Evolutionary conservation across 306 rosid species (phyloP).

Genomic region (Amphicarpaea edgeworthii): DNA sequence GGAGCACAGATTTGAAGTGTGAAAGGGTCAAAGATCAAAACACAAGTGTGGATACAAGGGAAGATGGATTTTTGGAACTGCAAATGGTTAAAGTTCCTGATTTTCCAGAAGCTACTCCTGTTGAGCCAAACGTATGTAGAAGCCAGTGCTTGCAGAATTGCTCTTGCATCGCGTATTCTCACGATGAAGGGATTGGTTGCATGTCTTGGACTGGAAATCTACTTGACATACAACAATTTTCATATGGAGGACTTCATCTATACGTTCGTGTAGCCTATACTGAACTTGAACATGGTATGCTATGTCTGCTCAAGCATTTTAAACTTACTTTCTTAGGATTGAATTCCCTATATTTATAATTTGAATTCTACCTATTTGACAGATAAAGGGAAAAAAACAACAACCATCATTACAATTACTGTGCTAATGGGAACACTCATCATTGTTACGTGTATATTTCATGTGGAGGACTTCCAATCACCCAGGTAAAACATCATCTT

Average conservation of each 20-base stretch:
- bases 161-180: slow-evolving; percentile 39
- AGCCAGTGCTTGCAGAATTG: slow-evolving; percentile 46
- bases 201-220: slow-evolving; percentile 41
- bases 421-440: slow-evolving; percentile 25
- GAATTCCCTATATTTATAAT: not conserved
- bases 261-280: slow-evolving; percentile 40
- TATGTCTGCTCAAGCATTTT: not conserved
- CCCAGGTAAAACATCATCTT: slow-evolving; percentile 5
- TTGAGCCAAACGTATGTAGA: slow-evolving; percentile 20
- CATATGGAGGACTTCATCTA: slow-evolving; percentile 37
- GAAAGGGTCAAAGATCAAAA: not conserved
- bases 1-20: slow-evolving; percentile 29
- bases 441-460: slow-evolving; percentile 29
- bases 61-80: slow-evolving; percentile 50
- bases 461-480: slow-evolving; percentile 13
- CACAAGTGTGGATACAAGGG: not conserved
- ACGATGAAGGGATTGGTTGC: slow-evolving; percentile 35
- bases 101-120: slow-evolving; percentile 15
- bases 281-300: slow-evolving; percentile 49
- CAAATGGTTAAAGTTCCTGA: slow-evolving; percentile 55
- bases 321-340: not conserved
- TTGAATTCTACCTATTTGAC: not conserved
- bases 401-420: slow-evolving; percentile 21
- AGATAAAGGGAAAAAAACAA: not conserved
- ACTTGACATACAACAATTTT: slow-evolving; percentile 40